Base-by-base conservation (phyloP, 2,329 filamentous ascomycete genomes). In the Pseudogymnoascus destructans region DNA sequence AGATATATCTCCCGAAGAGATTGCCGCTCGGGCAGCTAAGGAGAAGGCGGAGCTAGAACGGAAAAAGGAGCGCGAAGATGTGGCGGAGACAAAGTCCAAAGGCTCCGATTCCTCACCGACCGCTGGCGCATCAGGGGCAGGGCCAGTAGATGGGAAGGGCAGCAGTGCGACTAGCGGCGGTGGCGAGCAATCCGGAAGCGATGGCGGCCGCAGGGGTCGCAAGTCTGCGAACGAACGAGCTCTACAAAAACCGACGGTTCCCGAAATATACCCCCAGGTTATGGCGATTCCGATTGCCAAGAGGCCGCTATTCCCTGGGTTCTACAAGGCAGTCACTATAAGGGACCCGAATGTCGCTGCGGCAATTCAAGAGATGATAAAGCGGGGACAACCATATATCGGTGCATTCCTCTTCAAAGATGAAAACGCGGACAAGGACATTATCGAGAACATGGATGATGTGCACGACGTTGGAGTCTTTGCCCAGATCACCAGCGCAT, bases 261-360 rank as follows among this genome's bases (percentile, higher is more conserved):
- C 93, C 11, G 93, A 98, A 61, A 85, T 96, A 42, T 98, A 98
- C 70, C 93, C 93, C 3, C 93, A 97, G 70, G 91, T 98, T 58
- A 89, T 98, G 79, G 92, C 92, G 1, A 95, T 98, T 59, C 93
- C 93, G 6, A 96, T 98, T 66, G 87, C 89, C 25, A 90, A 95
- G 71, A 81, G 93, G 57, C 93, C 93, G 9, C 76, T 98, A 10
- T 98, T 97, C 73, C 93, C 93, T 1, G 93, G 93, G 1, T 98
- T 97, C 73, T 98, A 98, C 76, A 98, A 98, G 73, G 92, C 93
- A 8, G 93, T 98, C 65, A 98, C 92, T 3, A 95, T 98, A 65
- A 86, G 89, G 69, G 90, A 98, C 68, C 88, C 87, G 15, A 87
- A 93, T 65, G 93, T 98, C 33, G 87, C 91, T 11, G 84, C 85